phyloP scores from a whole-genome alignment of 768 basidiomycete genomes.

The Leccinum olivaceopallidum region DNA sequence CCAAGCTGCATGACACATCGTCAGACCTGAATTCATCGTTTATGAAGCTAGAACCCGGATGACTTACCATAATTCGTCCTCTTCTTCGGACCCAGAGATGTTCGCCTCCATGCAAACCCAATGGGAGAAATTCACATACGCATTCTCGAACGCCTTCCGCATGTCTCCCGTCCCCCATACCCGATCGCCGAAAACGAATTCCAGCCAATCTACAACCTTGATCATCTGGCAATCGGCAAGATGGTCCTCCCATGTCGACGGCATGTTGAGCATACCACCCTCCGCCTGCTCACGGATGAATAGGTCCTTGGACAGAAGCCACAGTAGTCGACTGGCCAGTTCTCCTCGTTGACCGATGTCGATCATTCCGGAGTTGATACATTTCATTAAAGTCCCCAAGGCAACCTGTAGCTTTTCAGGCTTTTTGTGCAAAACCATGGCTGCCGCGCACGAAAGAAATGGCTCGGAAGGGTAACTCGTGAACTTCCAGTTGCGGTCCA shows the following conservation, averaged over 20 bases:
- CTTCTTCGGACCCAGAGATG: not conserved
- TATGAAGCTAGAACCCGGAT: not conserved
- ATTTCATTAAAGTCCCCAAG: not conserved
- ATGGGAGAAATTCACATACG: not conserved
- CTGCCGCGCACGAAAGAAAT: slow-evolving; percentile 14
- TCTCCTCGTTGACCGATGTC: slow-evolving; percentile 8
- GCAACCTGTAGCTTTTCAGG: not conserved
- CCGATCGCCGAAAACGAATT: not conserved
- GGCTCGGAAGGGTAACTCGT: slow-evolving; percentile 22
- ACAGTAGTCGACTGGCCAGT: slow-evolving; percentile 6
- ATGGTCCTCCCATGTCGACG: not conserved
- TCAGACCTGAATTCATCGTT: not conserved
- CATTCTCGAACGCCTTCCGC: not conserved
- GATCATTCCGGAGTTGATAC: slow-evolving; percentile 10
- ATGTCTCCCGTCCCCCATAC: not conserved
- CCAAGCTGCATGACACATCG: not conserved
- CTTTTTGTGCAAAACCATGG: not conserved
- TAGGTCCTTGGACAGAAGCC: slow-evolving; percentile 1
- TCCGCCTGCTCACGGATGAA: not conserved
- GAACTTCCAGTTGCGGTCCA: slow-evolving; percentile 13
- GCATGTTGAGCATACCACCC: not conserved
- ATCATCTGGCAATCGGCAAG: not conserved
- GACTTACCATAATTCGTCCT: not conserved
- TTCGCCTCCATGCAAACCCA: not conserved
- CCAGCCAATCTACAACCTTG: not conserved